phyloP scores from a whole-genome alignment of 495 filamentous ascomycete species.

The Xylona heveae region DNA sequence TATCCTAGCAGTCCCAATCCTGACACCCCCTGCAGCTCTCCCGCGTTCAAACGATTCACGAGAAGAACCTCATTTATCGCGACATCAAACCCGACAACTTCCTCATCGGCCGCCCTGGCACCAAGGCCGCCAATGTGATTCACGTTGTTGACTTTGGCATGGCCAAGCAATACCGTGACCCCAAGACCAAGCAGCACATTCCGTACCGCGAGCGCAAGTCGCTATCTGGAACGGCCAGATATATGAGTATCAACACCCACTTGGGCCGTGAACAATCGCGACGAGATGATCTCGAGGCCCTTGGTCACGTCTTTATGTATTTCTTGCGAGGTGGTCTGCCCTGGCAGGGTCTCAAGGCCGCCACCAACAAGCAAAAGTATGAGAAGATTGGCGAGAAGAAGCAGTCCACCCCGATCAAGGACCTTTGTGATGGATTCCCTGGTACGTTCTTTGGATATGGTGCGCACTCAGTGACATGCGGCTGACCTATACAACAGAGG shows the following conservation, averaged over 20 bases:
- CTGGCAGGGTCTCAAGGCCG: slow-evolving; percentile 97
- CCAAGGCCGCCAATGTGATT: slow-evolving; percentile 91
- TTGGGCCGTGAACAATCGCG: slow-evolving; percentile 89
- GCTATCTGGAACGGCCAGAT: slow-evolving; percentile 86
- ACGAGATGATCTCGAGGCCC: slow-evolving; percentile 84
- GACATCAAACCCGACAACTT: slow-evolving; percentile 99
- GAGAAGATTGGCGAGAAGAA: slow-evolving; percentile 99
- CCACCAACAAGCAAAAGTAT: slow-evolving; percentile 99
- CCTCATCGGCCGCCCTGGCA: slow-evolving; percentile 80
- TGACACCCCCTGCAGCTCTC: slow-evolving; percentile 59
- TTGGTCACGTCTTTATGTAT: slow-evolving; percentile 99
- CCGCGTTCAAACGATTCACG: slow-evolving; percentile 95
- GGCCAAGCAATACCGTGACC: slow-evolving; percentile 98
- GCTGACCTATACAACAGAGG: slow-evolving; percentile 28
- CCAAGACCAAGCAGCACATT: slow-evolving; percentile 98
- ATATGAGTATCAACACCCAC: slow-evolving; percentile 99
- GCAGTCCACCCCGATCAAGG: slow-evolving; percentile 90
- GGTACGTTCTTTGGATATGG: slow-evolving; percentile 22
- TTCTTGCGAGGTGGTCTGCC: slow-evolving; percentile 90
- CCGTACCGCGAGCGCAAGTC: slow-evolving; percentile 97
- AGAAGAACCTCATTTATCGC: slow-evolving; percentile 98
- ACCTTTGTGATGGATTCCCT: slow-evolving; percentile 89
- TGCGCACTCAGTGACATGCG: background rate
- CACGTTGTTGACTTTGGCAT: slow-evolving; percentile 99
- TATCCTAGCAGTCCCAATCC: slow-evolving; percentile 7